Evolutionary conservation across 164 flowering plant species (phyloP).

Genomic region (Nymphaea colorata): DNA sequence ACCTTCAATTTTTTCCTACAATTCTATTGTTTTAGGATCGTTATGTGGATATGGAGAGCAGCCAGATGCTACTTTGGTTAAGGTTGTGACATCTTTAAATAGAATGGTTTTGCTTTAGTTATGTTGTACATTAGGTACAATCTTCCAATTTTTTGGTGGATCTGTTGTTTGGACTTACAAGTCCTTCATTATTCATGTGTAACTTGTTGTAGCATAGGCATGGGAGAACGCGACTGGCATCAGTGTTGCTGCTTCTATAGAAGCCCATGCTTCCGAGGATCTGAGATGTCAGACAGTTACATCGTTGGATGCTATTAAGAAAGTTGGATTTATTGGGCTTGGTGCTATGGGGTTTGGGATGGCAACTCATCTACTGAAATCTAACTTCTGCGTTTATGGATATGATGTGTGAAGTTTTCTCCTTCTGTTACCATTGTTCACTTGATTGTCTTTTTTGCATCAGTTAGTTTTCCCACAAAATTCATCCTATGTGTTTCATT

Average conservation of each 20-base stretch:
- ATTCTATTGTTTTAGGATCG: constrained; percentile 31
- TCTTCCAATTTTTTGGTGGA: no score
- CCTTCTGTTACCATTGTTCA: neutral
- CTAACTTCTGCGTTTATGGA: constrained; percentile 66
- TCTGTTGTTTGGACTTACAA: neutral
- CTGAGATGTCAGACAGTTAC: constrained; percentile 38
- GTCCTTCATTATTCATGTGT: neutral
- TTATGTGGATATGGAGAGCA: constrained; percentile 29
- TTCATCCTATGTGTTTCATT: no score
- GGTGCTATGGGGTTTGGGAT: constrained; percentile 99
- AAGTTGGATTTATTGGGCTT: constrained; percentile 93
- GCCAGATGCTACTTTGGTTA: constrained; percentile 25
- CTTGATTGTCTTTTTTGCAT: no score
- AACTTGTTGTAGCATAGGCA: constrained; percentile 32
- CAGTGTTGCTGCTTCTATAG: constrained; percentile 48
- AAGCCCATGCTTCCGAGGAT: constrained; percentile 51
- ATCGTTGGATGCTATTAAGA: constrained; percentile 35
- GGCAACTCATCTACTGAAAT: constrained; percentile 83
- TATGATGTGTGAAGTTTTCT: constrained; percentile 55
- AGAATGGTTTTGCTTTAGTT: neutral
- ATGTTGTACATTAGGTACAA: no score
- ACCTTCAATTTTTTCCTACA: constrained; percentile 4
- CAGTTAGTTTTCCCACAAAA: no score
- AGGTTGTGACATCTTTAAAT: constrained; percentile 26
- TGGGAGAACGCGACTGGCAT: constrained; percentile 67